These are phyloP conservation scores for Orbilia blumenaviensis DNA, from an alignment of 2,329 filamentous ascomycete species.

Conservation along the genomic window DNA sequence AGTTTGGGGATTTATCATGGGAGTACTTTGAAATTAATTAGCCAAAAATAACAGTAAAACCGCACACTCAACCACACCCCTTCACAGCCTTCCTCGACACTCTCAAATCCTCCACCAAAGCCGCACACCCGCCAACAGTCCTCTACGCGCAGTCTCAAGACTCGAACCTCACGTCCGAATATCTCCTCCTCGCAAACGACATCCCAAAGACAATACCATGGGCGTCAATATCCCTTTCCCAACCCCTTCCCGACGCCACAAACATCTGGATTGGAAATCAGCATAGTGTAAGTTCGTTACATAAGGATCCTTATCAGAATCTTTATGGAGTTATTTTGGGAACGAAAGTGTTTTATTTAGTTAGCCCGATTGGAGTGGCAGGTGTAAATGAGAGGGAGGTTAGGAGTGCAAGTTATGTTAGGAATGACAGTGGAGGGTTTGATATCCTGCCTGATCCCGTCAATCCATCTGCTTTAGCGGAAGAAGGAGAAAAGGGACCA, in stretches of 20 bases:
- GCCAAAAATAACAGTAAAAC: constrained; percentile 68
- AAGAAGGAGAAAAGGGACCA: too few relatives aligned
- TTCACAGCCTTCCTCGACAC: constrained; percentile 70
- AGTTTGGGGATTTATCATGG: too few relatives aligned
- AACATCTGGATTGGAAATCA: constrained; percentile 86
- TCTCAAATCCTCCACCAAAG: constrained; percentile 57
- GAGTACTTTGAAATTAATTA: too few relatives aligned
- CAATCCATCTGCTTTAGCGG: neutral
- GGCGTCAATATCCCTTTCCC: constrained; percentile 74
- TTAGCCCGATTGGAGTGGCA: constrained; percentile 75
- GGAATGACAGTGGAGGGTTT: constrained; percentile 37
- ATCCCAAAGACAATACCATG: constrained; percentile 74
- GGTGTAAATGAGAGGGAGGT: constrained; percentile 74
- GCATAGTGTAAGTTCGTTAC: constrained; percentile 74
- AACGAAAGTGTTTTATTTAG: constrained; percentile 76
- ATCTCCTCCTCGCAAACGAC: constrained; percentile 70
- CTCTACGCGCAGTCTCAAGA: constrained; percentile 85
- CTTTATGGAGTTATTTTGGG: constrained; percentile 80
- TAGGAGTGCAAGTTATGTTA: constrained; percentile 68
- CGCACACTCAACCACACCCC: constrained; percentile 71
- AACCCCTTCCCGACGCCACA: constrained; percentile 73
- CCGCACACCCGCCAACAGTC: constrained; percentile 60
- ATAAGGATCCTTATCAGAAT: constrained; percentile 87
- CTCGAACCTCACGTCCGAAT: constrained; percentile 81
- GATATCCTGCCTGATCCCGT: constrained; percentile 57